Base-by-base conservation (phyloP, 805 yeast species). In the Metschnikowia matae region DNA sequence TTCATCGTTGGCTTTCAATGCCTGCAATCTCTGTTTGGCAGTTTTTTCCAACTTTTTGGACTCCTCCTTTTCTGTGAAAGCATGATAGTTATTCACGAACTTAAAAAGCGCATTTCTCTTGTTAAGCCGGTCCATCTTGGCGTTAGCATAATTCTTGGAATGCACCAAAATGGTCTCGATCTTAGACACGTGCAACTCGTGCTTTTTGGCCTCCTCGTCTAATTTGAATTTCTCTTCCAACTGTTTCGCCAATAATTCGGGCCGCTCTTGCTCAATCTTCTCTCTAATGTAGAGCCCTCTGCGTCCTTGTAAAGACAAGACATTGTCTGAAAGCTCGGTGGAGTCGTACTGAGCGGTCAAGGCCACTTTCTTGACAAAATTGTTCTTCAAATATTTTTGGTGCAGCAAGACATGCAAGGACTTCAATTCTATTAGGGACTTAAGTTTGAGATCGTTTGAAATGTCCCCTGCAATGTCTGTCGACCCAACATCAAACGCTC, bases 11-110 rank as follows among this genome's bases (percentile, higher is more conserved):
- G 91, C 87, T 66, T 85, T 86, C 74, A 87, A 80, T 29, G 94
- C 94, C 62, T 85, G 90, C 68, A 87, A 79, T 80, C 96, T 85
- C 64, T 86, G 91, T 62, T 84, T 87, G n/a, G 95, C 95, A 29
- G 84, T 87, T 64, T 81, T 82, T 66, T 87, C 94, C 54, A 85
- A 68, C 66, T 84, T 79, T 70, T 80, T 85, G 54, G 82, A 80
- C 66, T 87, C 94, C 50, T 87, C 96, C 63, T 80, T 83, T 64
- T 86, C 94, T 23, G 82, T 76, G 50, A 70, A 69, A 51, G 69
- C 71, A 58, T 84, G 89, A 69, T 72, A 78, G 55, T 70, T 73
- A 51, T 60, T 67, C 35, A 80, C 67, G 21, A 69, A 66, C 57
- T 71, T 74, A 4, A 59, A 60, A 39, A 73, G 55, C 18, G 60